Evolutionary conservation across 2,329 filamentous ascomycete genomes (phyloP).

Genomic region (Aspergillus ibericus): DNA sequence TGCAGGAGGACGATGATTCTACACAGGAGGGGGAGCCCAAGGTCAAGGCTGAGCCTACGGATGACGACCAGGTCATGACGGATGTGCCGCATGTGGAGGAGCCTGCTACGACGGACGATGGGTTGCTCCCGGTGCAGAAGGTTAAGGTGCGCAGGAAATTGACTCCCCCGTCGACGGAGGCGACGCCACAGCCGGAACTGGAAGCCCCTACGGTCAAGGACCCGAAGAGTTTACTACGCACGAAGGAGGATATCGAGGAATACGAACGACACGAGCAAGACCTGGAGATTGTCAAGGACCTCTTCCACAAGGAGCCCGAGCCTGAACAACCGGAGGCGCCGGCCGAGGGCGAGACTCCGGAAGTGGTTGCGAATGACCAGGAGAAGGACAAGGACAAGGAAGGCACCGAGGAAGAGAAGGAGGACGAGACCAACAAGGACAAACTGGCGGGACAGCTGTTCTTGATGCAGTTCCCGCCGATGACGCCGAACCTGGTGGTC

Average conservation of each 20-base stretch:
- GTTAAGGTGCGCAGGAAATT: conserved; percentile 38
- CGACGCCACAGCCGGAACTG: not conserved
- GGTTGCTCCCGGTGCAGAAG: conserved; percentile 34
- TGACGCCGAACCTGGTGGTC: conserved; percentile 57
- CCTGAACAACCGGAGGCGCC: conserved; percentile 7
- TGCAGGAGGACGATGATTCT: conserved; percentile 18
- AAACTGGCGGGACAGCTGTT: conserved; percentile 58
- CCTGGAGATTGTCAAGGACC: conserved; percentile 41
- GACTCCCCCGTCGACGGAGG: conserved; percentile 21
- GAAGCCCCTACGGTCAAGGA: conserved; percentile 21
- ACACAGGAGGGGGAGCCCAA: conserved; percentile 26
- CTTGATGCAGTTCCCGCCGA: conserved; percentile 64
- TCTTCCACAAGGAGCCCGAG: conserved; percentile 31
- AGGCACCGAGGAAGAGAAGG: conserved; percentile 24
- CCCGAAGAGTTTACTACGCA: conserved; percentile 39
- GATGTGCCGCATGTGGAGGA: conserved; percentile 33
- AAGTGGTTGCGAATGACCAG: conserved; percentile 15
- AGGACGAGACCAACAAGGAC: conserved; percentile 35
- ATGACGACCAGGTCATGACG: conserved; percentile 43
- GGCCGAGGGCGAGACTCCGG: conserved; percentile 16
- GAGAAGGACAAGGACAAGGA: conserved; percentile 16
- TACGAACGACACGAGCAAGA: conserved; percentile 44
- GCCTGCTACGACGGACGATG: conserved; percentile 30
- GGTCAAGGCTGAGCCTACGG: conserved; percentile 57
- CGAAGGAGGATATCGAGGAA: conserved; percentile 44